Base-by-base conservation (phyloP, 352 stramenopile species). In the Pythium phragmitis region DNA sequence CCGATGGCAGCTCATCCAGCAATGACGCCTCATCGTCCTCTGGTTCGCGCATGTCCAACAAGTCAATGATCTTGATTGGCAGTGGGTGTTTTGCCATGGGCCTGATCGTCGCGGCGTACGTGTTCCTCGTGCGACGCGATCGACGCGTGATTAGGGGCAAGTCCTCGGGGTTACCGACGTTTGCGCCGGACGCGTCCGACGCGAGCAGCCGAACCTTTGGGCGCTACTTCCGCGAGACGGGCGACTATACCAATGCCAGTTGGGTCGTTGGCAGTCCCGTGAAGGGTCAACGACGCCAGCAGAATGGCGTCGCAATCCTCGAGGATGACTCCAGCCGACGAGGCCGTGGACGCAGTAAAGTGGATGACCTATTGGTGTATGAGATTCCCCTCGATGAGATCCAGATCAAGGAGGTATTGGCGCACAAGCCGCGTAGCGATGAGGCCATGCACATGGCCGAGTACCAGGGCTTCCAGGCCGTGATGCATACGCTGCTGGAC, bases 351-450 rank as follows among this genome's bases (percentile, higher is more conserved):
- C 81, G 80, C 36, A 76, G 79, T 39, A 65, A 82, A 26, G 49
- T 89, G 21, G 82, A 92, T 33, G 82, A 92, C 42, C 62, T 92
- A 17, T 73, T 92, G 7, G 82, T 89, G 54, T 92, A 79, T 51
- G 82, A 92, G 63, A 92, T 92, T 33, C 80, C 82, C 8, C 69
- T 82, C 8, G 80, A 89, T 51, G 82, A 92, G 53, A 76, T 92
- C 41, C 57, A 68, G 37, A 79, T 89, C 67, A 72, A 73, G 9
- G 70, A 74, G 7, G 65, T 68, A 8, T 53, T 87, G 53, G 43
- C 50, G 4, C 43, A 60, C 26, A 57, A 57, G 39, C 33, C 65
- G 61, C 56, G 65, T 64, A 46, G 21, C 11, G 37, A 16, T 2
- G 65, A 67, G 7, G 66, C 67, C 30, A 63, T 88, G 59, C 83